Evolutionary conservation across 306 rosid genomes (phyloP).

Genomic region (Quercus glauca): DNA sequence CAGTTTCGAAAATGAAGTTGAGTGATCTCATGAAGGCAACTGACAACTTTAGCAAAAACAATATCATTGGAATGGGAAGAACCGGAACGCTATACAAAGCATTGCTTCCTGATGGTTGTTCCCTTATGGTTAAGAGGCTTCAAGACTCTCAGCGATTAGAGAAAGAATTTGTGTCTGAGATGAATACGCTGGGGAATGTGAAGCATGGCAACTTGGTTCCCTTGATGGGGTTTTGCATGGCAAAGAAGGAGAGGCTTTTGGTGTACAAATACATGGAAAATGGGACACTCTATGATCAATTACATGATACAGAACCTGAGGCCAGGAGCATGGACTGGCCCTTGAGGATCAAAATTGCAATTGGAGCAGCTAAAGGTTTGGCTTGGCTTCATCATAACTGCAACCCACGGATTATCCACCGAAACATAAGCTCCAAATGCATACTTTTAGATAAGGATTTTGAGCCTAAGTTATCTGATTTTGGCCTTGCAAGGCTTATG

Average conservation of each 20-base stretch:
- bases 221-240: slow-evolving; percentile 79
- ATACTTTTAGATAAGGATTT: slow-evolving; percentile 68
- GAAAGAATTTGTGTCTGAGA: slow-evolving; percentile 85
- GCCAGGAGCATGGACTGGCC: slow-evolving; percentile 68
- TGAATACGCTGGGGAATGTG: slow-evolving; percentile 71
- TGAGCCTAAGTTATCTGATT: slow-evolving; percentile 87
- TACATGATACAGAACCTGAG: slow-evolving; percentile 48
- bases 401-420: slow-evolving; percentile 90
- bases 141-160: slow-evolving; percentile 80
- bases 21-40: slow-evolving; percentile 96
- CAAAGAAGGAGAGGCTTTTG: slow-evolving; percentile 84
- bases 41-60: slow-evolving; percentile 64
- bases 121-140: slow-evolving; percentile 86
- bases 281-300: slow-evolving; percentile 72
- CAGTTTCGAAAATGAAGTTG: slow-evolving; percentile 82
- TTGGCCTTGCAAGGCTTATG: slow-evolving; percentile 97
- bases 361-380: slow-evolving; percentile 91
- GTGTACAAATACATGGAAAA: slow-evolving; percentile 78
- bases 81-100: slow-evolving; percentile 85
- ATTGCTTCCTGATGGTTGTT: slow-evolving; percentile 65
- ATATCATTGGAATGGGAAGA: slow-evolving; percentile 76
- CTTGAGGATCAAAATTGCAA: slow-evolving; percentile 76
- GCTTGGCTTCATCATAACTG: slow-evolving; percentile 98
- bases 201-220: slow-evolving; percentile 80
- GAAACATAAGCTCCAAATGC: slow-evolving; percentile 93